These are phyloP conservation scores for Leptographium wingfieldii DNA, from an alignment of 2,329 filamentous ascomycete genomes.

Conservation along the genomic window DNA sequence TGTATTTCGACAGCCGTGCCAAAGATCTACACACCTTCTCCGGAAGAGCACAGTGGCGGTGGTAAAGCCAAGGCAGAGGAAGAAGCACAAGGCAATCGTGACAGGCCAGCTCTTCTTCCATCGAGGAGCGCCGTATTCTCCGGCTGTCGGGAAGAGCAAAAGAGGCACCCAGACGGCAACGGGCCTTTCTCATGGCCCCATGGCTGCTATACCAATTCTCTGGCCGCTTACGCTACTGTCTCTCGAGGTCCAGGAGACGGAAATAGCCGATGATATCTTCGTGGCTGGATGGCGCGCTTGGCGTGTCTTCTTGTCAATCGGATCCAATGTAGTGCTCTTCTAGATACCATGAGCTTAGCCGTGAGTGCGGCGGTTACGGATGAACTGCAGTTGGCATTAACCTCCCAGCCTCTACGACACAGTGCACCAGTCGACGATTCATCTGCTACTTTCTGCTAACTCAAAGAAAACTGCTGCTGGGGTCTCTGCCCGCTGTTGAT, in stretches of 20 bases:
- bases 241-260: no score
- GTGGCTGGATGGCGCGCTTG: no score
- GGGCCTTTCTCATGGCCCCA: not conserved
- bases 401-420: no score
- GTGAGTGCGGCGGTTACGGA: no score
- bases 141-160: constrained; percentile 28
- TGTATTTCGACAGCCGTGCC: no score
- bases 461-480: not conserved
- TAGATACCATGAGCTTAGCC: no score
- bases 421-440: not conserved
- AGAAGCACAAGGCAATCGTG: constrained; percentile 30
- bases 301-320: no score
- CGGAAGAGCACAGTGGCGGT: constrained; percentile 23
- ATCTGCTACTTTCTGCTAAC: not conserved
- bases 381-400: no score
- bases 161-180: constrained; percentile 28
- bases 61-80: constrained; percentile 30
- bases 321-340: no score
- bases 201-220: no score
- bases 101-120: constrained; percentile 37
- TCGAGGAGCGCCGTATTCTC: constrained; percentile 26
- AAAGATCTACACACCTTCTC: constrained; percentile 12
- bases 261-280: no score
- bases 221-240: no score
- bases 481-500: not conserved